Base-by-base conservation (phyloP, 106 monocot genomes). In the Posidonia australis region DNA sequence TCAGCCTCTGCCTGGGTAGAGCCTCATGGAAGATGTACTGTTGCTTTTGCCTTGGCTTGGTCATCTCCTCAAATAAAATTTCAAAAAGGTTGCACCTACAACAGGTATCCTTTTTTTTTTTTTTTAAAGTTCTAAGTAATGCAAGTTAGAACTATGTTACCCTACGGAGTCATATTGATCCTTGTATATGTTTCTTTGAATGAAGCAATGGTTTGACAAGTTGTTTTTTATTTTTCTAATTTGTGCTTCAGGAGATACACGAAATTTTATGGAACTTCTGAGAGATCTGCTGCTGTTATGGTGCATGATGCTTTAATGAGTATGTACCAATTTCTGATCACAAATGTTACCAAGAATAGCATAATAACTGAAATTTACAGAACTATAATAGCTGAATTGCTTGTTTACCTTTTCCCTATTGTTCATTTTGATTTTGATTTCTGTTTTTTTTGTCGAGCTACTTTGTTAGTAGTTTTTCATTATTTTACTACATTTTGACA, bases 271-370 rank as follows among this genome's bases (percentile, higher is more conserved):
- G 98, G 98, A 72, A 91, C 87, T 67, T 90, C 90, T 61, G 84
- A 87, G 63, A 80, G 79, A 70, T 79, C 87, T 60, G 98, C 98
- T 30, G 47, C 77, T 60, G 70, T 81, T 73, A 77, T 99, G 71
- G 98, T 79, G 30, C 98, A 91, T 65, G 87, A 99, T 77, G 98
- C 91, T 49, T 77, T 99, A 49, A 88, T 72, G 81, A 91, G 98
- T 99, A 91, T 62, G 55, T 23, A 42, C 17, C 42, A 44, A 19
- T 62, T 62, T 19, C 10, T 31, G 41, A 36, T 22, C 31, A 9
- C 22, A 31, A 22, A 36, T 36, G 36, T 36, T 36, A 4, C 36
- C 36, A 36, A 36, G 36, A 36, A 36, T 36, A 36, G 36, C 36
- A 36, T 4, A 36, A n/a, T n/a, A n/a, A n/a, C n/a, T n/a, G n/a